Conservation (phyloP, 2,329 filamentous ascomycete species). For the Elsinoe ampelina region DNA sequence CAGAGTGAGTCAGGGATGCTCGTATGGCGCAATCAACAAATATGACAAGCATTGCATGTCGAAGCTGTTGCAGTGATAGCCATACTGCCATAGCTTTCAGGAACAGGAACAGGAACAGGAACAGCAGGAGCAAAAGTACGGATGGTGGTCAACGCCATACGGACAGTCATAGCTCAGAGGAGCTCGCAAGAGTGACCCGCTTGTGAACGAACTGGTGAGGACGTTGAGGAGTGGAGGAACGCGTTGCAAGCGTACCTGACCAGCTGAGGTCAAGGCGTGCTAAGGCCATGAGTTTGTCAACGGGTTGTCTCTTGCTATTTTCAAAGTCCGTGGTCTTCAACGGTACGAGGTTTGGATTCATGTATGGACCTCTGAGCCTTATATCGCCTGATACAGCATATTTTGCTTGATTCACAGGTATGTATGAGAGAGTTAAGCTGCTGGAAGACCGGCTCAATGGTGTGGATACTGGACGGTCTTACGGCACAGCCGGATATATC, state of each 20-base stretch:
- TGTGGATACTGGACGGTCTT: not conserved
- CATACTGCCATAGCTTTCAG: not conserved
- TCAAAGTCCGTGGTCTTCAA: not conserved
- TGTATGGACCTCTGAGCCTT: too few species aligned
- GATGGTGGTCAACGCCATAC: not conserved
- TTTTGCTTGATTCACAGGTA: not conserved
- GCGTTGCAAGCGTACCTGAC: too few species aligned
- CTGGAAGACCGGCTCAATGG: not conserved
- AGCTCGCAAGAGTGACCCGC: not conserved
- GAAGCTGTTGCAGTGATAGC: not conserved
- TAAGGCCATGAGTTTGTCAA: not conserved
- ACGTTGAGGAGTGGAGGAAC: not conserved
- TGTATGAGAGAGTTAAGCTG: not conserved
- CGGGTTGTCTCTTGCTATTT: conserved; percentile 3
- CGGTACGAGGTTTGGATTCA: too few species aligned
- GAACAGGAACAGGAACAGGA: not conserved
- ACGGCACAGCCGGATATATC: not conserved
- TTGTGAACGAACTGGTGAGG: not conserved
- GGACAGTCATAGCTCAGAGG: not conserved
- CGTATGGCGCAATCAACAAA: not conserved
- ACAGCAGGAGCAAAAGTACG: not conserved
- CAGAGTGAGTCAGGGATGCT: not conserved
- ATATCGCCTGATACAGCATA: too few species aligned
- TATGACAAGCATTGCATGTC: not conserved
- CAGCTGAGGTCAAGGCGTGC: not conserved